Evolutionary conservation across 768 basidiomycete genomes (phyloP).

Genomic region (Calocybe cyanea): DNA sequence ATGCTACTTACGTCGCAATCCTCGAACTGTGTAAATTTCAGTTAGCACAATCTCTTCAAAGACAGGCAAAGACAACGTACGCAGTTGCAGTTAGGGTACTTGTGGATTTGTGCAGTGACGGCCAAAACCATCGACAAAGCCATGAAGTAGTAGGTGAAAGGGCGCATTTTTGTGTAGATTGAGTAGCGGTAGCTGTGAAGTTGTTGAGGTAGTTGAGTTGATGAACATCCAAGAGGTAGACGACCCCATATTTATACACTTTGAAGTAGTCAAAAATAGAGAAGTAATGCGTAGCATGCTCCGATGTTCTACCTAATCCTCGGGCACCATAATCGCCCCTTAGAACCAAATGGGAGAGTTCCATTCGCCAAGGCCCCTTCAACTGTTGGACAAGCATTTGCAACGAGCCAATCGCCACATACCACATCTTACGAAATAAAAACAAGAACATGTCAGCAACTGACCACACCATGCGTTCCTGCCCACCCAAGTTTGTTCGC

Average conservation of each 20-base stretch:
- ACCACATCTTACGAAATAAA: no score
- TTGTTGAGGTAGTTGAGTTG: not conserved
- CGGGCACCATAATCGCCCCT: no score
- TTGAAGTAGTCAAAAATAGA: no score
- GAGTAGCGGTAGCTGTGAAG: not conserved
- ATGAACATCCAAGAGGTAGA: not conserved
- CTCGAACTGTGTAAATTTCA: not conserved
- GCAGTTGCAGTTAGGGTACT: not conserved
- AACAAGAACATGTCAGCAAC: no score
- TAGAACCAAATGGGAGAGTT: no score
- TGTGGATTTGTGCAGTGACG: not conserved
- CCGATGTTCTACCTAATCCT: no score
- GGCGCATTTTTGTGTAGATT: not conserved
- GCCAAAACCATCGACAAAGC: not conserved
- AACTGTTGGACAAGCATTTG: no score
- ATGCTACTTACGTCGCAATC: not conserved
- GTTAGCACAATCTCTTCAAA: not conserved
- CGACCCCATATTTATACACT: not conserved
- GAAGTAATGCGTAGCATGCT: no score
- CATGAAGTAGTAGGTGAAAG: conserved; percentile 1
- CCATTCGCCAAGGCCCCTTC: no score
- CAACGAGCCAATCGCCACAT: no score
- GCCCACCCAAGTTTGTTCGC: no score
- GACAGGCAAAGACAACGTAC: not conserved
- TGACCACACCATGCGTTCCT: no score